Percentiles rank a stretch among this genome's conserved stretches.
phyloP scores from a whole-genome alignment of 1,284 basidiomycete genomes.

The Microbotryomycetes sp. region DNA sequence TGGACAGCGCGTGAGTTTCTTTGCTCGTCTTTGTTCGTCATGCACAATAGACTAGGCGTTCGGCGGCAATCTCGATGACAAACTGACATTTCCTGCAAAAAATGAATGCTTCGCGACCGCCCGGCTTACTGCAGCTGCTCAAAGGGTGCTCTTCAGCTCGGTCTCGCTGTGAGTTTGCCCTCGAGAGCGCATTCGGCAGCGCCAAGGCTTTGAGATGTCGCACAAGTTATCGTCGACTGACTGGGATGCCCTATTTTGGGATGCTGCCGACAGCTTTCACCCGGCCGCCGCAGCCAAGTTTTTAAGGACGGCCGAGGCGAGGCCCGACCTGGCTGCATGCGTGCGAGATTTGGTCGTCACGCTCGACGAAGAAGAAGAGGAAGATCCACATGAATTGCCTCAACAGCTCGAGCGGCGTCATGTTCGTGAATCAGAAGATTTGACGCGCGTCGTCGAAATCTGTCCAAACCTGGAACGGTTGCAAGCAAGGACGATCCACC shows the following conservation, averaged over 20 bases:
- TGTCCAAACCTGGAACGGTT: neutral
- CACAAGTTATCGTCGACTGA: no score
- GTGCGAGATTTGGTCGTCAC: neutral
- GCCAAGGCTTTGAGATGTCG: no score
- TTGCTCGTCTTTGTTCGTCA: neutral
- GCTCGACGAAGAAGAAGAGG: neutral
- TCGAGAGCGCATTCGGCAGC: no score
- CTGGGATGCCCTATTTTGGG: no score
- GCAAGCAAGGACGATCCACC: neutral
- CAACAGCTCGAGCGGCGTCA: neutral
- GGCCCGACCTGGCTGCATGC: neutral
- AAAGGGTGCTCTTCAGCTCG: neutral
- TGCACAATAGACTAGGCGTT: no score
- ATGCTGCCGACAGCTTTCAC: neutral
- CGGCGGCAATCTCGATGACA: no score
- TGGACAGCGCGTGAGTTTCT: neutral
- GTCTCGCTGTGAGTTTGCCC: neutral
- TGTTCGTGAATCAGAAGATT: neutral
- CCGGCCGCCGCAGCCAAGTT: neutral
- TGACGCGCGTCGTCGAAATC: neutral
- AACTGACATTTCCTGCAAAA: no score
- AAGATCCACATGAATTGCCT: neutral
- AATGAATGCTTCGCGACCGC: neutral
- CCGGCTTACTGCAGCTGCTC: neutral
- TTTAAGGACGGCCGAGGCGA: neutral